Conservation (phyloP, 805 yeast genomes). For the Candida dendrica region DNA sequence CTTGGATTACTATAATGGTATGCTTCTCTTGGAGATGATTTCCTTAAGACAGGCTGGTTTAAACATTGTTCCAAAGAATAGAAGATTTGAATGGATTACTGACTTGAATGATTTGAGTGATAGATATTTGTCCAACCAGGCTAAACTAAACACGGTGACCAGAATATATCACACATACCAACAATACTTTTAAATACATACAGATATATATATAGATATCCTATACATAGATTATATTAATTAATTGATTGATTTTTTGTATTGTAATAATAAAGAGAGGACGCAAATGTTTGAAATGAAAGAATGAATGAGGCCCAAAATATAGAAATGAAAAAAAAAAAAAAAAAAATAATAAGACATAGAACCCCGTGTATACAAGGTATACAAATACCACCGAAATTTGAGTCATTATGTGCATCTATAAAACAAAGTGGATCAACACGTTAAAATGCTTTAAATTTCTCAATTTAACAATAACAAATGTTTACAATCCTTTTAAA, state of each 20-base stretch:
- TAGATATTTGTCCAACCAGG: constrained; percentile 25
- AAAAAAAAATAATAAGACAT: too few relatives aligned
- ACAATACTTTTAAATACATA: constrained; percentile 12
- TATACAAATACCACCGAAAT: too few relatives aligned
- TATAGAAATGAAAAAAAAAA: too few relatives aligned
- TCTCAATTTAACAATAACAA: background rate
- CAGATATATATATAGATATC: constrained; percentile 1
- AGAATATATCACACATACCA: constrained; percentile 62
- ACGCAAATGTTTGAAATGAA: too few relatives aligned
- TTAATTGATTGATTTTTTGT: too few relatives aligned
- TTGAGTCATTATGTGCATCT: too few relatives aligned
- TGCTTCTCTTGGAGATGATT: constrained; percentile 58
- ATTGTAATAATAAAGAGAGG: too few relatives aligned
- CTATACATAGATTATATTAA: too few relatives aligned
- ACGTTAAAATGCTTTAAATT: too few relatives aligned
- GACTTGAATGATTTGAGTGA: constrained; percentile 58
- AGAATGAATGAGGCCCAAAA: too few relatives aligned
- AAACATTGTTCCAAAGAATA: constrained; percentile 40
- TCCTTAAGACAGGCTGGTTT: constrained; percentile 46
- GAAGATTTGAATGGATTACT: constrained; percentile 47
- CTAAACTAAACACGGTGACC: constrained; percentile 40
- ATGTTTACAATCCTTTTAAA: constrained; percentile 24
- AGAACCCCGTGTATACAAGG: too few relatives aligned
- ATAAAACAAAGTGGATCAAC: too few relatives aligned
- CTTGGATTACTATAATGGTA: constrained; percentile 43